Evolutionary conservation across 1,139 yeast genomes (phyloP).

Genomic region (Taphrina communis): DNA sequence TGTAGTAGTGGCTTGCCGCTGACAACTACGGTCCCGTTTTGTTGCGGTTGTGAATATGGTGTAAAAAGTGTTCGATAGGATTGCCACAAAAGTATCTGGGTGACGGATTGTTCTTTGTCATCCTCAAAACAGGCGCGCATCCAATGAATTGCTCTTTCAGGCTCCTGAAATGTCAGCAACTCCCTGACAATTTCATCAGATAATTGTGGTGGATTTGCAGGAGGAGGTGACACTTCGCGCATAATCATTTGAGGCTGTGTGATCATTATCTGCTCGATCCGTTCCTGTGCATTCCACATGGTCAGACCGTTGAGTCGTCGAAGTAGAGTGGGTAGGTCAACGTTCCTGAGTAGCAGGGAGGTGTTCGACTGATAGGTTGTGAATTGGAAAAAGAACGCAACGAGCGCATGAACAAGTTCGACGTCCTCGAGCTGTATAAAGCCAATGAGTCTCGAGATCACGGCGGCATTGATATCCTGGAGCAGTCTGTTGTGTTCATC

Average conservation of each 20-base stretch:
- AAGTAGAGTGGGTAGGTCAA: constrained; percentile 45
- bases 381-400: constrained; percentile 72
- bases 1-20: constrained; percentile 70
- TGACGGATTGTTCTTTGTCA: constrained; percentile 76
- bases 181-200: constrained; percentile 66
- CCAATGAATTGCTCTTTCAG: constrained; percentile 93
- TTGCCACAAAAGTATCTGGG: constrained; percentile 95
- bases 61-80: constrained; percentile 87
- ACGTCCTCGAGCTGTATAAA: constrained; percentile 58
- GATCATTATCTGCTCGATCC: constrained; percentile 3
- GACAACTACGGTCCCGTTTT: constrained; percentile 12
- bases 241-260: constrained; percentile 9
- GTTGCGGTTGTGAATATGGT: constrained; percentile 55
- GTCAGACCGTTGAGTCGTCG: constrained; percentile 63
- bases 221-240: constrained; percentile 51
- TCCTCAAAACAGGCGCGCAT: constrained; percentile 88
- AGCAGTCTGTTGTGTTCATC: constrained; percentile 51
- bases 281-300: constrained; percentile 57
- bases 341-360: constrained; percentile 43
- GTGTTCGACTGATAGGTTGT: constrained; percentile 59
- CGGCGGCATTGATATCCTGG: constrained; percentile 45
- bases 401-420: constrained; percentile 66
- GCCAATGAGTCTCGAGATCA: constrained; percentile 53
- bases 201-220: constrained; percentile 70
- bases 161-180: constrained; percentile 74